Percentiles rank a stretch among this genome's conserved stretches.
phyloP scores from a whole-genome alignment of 352 stramenopile genomes.

The Globisporangium camurandrum region DNA sequence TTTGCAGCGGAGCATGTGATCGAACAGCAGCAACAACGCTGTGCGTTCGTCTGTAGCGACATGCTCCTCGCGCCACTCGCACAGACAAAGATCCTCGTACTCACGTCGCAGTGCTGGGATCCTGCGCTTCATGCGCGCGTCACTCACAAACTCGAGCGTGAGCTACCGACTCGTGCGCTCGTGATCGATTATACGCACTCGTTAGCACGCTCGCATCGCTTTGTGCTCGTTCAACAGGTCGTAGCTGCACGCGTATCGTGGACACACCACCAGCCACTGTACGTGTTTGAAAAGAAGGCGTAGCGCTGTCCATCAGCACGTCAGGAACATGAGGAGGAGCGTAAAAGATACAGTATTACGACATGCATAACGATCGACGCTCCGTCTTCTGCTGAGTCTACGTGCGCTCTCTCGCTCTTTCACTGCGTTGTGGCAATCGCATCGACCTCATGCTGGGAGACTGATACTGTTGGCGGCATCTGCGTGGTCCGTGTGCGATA shows the following conservation, averaged over 20 bases:
- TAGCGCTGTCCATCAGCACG: too few relatives aligned
- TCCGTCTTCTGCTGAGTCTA: too few relatives aligned
- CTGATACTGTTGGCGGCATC: too few relatives aligned
- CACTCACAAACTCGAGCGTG: conserved; percentile 27
- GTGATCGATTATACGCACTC: conserved; percentile 51
- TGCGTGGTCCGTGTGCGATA: conserved; percentile 3
- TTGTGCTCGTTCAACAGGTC: conserved; percentile 18
- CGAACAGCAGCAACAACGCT: conserved; percentile 7
- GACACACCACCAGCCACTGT: conserved; percentile 28
- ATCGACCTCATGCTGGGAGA: too few relatives aligned
- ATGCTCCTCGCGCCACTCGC: conserved; percentile 30
- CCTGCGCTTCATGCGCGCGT: conserved; percentile 21
- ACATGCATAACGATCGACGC: too few relatives aligned
- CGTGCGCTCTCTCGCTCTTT: too few relatives aligned
- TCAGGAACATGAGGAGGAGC: too few relatives aligned
- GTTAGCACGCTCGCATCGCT: conserved; percentile 18
- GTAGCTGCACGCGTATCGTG: conserved; percentile 31
- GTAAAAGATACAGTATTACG: too few relatives aligned
- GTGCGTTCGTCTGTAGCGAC: conserved; percentile 28
- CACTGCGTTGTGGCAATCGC: too few relatives aligned
- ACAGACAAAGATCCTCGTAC: conserved; percentile 25
- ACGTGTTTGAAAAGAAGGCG: conserved; percentile 19
- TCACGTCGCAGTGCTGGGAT: conserved; percentile 66
- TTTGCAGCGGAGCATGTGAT: conserved; percentile 9
- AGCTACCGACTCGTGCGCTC: conserved; percentile 21